Conservation (phyloP, 2,329 filamentous ascomycete genomes). For the Tolypocladium cylindrosporum region DNA sequence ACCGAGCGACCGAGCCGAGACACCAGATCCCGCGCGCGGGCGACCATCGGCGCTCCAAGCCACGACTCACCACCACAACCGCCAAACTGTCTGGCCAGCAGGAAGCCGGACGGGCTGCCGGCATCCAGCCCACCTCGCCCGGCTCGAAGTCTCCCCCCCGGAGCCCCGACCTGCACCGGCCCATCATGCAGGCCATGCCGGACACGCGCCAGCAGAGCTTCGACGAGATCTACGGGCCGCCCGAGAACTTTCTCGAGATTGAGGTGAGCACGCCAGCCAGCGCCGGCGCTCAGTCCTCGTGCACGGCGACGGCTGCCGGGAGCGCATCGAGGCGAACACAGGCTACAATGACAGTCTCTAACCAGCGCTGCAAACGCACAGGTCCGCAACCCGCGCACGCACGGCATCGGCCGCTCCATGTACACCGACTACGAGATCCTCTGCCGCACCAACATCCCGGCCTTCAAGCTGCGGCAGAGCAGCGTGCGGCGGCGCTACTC, state of each 20-base stretch:
- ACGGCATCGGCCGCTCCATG: conserved; percentile 90
- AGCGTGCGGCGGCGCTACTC: conserved; percentile 89
- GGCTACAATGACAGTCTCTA: background rate
- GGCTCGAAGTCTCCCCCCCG: conserved; percentile 14
- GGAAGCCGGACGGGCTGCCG: conserved; percentile 21
- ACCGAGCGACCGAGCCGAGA: background rate
- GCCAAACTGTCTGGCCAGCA: conserved; percentile 34
- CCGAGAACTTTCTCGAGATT: conserved; percentile 98
- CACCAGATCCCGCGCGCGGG: background rate
- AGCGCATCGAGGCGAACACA: background rate
- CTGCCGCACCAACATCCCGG: conserved; percentile 95
- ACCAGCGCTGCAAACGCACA: conserved; percentile 23
- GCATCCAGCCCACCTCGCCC: conserved; percentile 6
- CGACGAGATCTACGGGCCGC: conserved; percentile 96
- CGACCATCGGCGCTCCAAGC: background rate
- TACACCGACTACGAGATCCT: conserved; percentile 99
- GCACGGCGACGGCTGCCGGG: background rate
- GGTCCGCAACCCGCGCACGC: conserved; percentile 89
- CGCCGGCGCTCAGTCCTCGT: background rate
- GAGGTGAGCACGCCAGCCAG: conserved; percentile 50
- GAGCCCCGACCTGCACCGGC: conserved; percentile 31
- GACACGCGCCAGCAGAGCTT: conserved; percentile 85
- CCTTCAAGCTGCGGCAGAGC: conserved; percentile 89
- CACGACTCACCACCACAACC: conserved; percentile 7
- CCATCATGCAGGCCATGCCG: conserved; percentile 56